phyloP scores from a whole-genome alignment of 2,329 filamentous ascomycete genomes.

The Diaporthe citri region DNA sequence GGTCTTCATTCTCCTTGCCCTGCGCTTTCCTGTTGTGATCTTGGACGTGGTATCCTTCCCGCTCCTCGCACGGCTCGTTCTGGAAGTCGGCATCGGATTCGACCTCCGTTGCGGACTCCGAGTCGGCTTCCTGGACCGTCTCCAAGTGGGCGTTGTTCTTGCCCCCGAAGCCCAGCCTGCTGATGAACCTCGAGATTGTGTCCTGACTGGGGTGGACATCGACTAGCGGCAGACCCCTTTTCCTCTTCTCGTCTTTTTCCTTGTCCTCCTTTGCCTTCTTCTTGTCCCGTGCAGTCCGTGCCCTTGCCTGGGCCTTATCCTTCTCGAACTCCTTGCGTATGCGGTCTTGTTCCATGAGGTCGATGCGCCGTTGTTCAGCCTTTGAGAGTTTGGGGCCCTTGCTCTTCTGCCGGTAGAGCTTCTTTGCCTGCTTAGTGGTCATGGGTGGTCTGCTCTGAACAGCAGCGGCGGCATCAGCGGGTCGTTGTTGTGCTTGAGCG shows the following conservation, averaged over 20 bases:
- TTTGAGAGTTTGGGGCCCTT: conserved; percentile 57
- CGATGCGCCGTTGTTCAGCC: conserved; percentile 56
- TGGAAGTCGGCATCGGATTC: conserved; percentile 14
- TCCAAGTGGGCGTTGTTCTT: conserved; percentile 45
- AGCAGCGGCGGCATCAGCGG: conserved; percentile 19
- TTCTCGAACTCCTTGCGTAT: conserved; percentile 65
- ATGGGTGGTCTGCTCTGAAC: conserved; percentile 54
- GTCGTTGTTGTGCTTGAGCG: conserved; percentile 28
- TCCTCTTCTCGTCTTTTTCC: conserved; percentile 63
- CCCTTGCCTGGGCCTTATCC: conserved; percentile 61
- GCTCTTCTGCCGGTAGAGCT: conserved; percentile 58
- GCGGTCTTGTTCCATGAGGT: conserved; percentile 64
- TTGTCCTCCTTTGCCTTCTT: conserved; percentile 67
- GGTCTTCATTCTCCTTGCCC: conserved; percentile 24
- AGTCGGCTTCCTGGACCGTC: conserved; percentile 17
- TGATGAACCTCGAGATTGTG: conserved; percentile 67
- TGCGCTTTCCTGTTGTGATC: not conserved
- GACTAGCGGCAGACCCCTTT: conserved; percentile 66
- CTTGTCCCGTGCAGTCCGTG: conserved; percentile 64
- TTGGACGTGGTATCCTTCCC: too few relatives aligned
- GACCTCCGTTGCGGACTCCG: conserved; percentile 14
- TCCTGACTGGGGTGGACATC: conserved; percentile 68
- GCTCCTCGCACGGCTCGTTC: not conserved
- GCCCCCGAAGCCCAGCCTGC: conserved; percentile 49
- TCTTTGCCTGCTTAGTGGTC: conserved; percentile 64